Evolutionary conservation across 345 rosid genomes (phyloP).

Genomic region (Lumnitzera littorea): DNA sequence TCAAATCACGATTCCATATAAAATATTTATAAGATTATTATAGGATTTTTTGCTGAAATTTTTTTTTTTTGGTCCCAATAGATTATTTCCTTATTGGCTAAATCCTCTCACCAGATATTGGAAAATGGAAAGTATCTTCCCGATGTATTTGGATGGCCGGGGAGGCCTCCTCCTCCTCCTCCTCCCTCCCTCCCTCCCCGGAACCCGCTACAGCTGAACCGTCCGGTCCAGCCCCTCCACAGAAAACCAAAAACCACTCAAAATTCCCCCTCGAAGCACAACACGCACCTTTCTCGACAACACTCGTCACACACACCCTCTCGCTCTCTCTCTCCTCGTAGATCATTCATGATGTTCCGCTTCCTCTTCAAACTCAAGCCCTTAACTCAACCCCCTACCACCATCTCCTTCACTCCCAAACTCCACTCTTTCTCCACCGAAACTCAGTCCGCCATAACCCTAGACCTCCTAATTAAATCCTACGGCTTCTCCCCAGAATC

Average conservation of each 20-base stretch:
- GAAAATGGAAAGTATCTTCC: too few relatives aligned
- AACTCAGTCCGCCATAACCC: background rate
- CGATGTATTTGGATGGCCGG: too few relatives aligned
- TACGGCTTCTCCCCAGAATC: constrained; percentile 9
- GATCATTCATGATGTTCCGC: background rate
- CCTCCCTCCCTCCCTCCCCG: background rate
- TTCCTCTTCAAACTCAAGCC: background rate
- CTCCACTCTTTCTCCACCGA: background rate
- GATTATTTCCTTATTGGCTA: too few relatives aligned
- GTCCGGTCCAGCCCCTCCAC: background rate
- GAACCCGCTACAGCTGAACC: background rate
- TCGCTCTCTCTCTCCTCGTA: background rate
- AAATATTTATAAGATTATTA: too few relatives aligned
- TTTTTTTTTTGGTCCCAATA: too few relatives aligned
- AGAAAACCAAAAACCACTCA: background rate
- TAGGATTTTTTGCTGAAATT: too few relatives aligned
- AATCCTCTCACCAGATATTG: too few relatives aligned
- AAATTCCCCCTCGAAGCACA: too few relatives aligned
- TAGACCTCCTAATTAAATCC: constrained; percentile 2
- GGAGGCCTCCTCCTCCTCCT: too few relatives aligned
- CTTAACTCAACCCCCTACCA: background rate
- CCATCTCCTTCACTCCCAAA: constrained; percentile 1
- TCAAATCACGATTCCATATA: too few relatives aligned
- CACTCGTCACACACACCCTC: background rate
- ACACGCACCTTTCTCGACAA: too few relatives aligned